These are phyloP conservation scores for Nicotiana tabacum DNA, from an alignment of 257 asterid genomes.

Conservation along the genomic window DNA sequence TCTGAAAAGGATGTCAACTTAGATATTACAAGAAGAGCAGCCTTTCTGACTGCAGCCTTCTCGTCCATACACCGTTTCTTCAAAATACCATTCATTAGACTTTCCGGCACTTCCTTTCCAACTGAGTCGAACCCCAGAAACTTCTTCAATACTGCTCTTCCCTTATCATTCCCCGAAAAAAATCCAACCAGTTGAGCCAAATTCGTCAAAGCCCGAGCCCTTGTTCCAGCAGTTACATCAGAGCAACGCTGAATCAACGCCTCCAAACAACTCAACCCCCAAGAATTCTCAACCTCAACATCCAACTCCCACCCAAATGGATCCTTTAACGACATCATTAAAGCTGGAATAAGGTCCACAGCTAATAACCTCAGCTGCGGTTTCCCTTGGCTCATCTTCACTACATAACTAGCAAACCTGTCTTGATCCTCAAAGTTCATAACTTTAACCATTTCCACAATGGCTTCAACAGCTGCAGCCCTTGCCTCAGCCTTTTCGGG, in stretches of 20 bases:
- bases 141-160: conserved; percentile 44
- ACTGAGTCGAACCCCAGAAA: conserved; percentile 42
- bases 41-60: conserved; percentile 95
- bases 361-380: conserved; percentile 73
- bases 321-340: conserved; percentile 46
- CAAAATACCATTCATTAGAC: conserved; percentile 47
- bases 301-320: conserved; percentile 42
- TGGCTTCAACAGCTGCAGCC: conserved; percentile 76
- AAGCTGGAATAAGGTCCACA: conserved; percentile 59
- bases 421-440: conserved; percentile 52
- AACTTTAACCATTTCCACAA: conserved; percentile 61
- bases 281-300: conserved; percentile 34
- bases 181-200: conserved; percentile 63
- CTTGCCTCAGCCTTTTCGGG: conserved; percentile 86
- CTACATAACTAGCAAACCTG: conserved; percentile 56
- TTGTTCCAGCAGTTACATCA: conserved; percentile 60
- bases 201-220: conserved; percentile 79
- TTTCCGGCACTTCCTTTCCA: conserved; percentile 22
- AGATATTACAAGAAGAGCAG: conserved; percentile 75
- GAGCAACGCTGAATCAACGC: conserved; percentile 78
- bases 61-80: conserved; percentile 72
- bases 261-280: conserved; percentile 62
- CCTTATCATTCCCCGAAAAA: conserved; percentile 42
- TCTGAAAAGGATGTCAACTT: conserved; percentile 56
- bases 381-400: conserved; percentile 83